Base-by-base conservation (phyloP, 2,329 filamentous ascomycete species). In the Ceratocystiopsis minuta region DNA sequence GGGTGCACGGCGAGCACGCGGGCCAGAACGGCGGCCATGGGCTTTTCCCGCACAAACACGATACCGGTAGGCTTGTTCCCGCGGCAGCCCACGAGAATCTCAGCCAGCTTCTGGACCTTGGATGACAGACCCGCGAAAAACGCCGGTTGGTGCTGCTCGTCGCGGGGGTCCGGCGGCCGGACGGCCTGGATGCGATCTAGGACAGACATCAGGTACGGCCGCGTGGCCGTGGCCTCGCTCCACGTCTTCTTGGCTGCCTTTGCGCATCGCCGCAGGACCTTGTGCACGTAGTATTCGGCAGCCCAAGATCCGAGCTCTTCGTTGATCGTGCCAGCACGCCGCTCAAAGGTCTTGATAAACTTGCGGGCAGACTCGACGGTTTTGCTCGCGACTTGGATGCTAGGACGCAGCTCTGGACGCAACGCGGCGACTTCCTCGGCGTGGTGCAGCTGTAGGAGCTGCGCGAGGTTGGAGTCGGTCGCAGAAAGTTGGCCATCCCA, bases 221-320 rank as follows among this genome's bases (percentile, higher is more conserved):
- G n/a, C n/a, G n/a, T n/a, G 32, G 10, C 6, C 15, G n/a, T n/a
- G 18, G 17, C 17, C 18, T 4, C 16, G 33, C 2, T 10, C 4
- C 6, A 10, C 5, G 4, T 28, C 24, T 28, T 32, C 2, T 38
- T 15, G 2, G 34, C 24, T 2, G 24, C 37, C n/a, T 40, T 33
- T 47, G 6, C 31, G 41, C 12, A 40, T 37, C 53, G 50, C 2
- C 47, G 55, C 11, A 74, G 59, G 4, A 67, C 65, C 34, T 60
- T 61, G 40, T 57, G 57, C 18, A 86, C 69, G 52, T 77, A 86
- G 39, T 67, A 69, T 39, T 86, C 76, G 0, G 70, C 68, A 1
- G 78, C 78, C 78, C 79, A 87, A 1, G 62, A 49, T 0, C 82
- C 82, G 4, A 86, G 63, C 37, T 80, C 68, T 3, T 53, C 49